Base-by-base conservation (phyloP, 192 early-diverging fungal species). In the Dispira simplex region DNA sequence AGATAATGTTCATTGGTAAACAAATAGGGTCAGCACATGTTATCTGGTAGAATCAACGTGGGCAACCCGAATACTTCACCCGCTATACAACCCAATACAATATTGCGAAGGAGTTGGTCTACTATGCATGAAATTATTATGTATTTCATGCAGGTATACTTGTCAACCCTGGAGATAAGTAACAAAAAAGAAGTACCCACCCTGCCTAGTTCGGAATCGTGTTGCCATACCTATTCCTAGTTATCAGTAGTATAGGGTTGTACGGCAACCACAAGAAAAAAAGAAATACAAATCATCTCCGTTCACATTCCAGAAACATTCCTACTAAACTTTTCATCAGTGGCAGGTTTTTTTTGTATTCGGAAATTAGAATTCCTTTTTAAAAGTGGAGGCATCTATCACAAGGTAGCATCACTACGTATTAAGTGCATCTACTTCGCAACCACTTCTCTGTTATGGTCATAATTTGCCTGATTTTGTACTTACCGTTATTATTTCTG, bases 141-240 rank as follows among this genome's bases (percentile, higher is more conserved):
- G 27, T 45, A 44, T 46, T 46, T 25, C 11, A 46, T 21, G 32
- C 23, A 51, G 32, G 44, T 39, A 21, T 20, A 48, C 72, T 71
- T 72, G 80, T 75, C 72, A 25, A 66, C 46, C 53, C 71, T 77
- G 55, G 70, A 63, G 46, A 51, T 51, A 20, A 23, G 21, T 4
- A 39, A 39, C 1, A 39, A 39, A 39, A 39, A 39, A 39, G 32
- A 6, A 39, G 32, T 39, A 56, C 54, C 28, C 54, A 56, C 54
- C 16, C 13, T 56, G 21, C 9, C 25, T 28, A 14, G 54, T 21
- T 27, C 45, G 70, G 12, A 75, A 85, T 39, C 83, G 75, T 18
- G 83, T 85, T 28, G 83, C 76, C 63, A 85, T 85, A 43, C 70
- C 75, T 71, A 46, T 25, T 43, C 13, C 39, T 20, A 25, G 48